A percentile compares a stretch with the other conserved stretches of the same genome.
These are phyloP conservation scores for Bipolaris zeicola DNA, from an alignment of 2,329 filamentous ascomycete genomes.

Conservation along the genomic window DNA sequence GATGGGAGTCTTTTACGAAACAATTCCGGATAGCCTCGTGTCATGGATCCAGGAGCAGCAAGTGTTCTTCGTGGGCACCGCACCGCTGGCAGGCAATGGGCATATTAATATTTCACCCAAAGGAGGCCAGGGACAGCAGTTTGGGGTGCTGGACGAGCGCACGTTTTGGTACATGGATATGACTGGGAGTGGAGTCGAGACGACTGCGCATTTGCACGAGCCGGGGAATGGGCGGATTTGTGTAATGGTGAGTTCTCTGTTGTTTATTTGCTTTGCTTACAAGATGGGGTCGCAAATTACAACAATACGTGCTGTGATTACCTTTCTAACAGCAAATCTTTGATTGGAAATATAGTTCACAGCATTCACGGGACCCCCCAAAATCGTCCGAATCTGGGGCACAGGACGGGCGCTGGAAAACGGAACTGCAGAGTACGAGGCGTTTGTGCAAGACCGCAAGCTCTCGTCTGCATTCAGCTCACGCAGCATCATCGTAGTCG, in stretches of 20 bases:
- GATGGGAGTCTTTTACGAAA: constrained; percentile 54
- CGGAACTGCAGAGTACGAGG: constrained; percentile 41
- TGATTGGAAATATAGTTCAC: constrained; percentile 35
- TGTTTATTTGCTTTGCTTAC: neutral
- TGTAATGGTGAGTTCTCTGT: constrained; percentile 30
- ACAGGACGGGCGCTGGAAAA: constrained; percentile 47
- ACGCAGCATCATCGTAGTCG: constrained; percentile 49
- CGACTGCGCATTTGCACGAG: constrained; percentile 52
- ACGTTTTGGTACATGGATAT: constrained; percentile 55
- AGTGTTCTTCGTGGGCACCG: constrained; percentile 52
- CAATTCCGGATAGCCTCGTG: constrained; percentile 46
- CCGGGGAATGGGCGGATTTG: constrained; percentile 50
- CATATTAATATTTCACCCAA: constrained; percentile 57
- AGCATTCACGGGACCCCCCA: constrained; percentile 50
- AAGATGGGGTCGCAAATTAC: no score
- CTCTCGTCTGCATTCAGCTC: constrained; percentile 47
- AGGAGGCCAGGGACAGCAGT: constrained; percentile 47
- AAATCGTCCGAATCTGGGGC: constrained; percentile 54
- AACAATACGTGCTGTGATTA: no score
- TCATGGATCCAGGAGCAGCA: constrained; percentile 54
- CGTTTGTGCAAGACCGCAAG: constrained; percentile 42
- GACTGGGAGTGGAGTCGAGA: constrained; percentile 52
- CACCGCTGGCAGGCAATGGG: constrained; percentile 48
- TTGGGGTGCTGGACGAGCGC: constrained; percentile 41
- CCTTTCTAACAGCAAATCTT: no score